Percentiles rank a stretch among this genome's conserved stretches.
Evolutionary conservation across 805 yeast species (phyloP).

Genomic region (Candida berthetii): DNA sequence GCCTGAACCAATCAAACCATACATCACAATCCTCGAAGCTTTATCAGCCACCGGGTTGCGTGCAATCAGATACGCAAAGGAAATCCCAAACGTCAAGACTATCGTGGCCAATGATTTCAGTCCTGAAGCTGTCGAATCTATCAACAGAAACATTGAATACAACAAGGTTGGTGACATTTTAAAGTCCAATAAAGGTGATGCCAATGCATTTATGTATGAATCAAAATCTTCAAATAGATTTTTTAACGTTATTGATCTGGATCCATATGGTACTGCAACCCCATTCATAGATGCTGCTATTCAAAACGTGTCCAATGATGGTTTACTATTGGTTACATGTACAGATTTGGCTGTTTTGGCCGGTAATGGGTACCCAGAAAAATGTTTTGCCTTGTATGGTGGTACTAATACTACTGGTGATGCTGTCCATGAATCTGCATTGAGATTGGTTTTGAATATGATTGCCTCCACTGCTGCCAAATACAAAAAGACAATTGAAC

Average conservation of each 20-base stretch:
- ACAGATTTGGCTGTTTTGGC: slow-evolving; percentile 95
- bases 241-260: slow-evolving; percentile 87
- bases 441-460: slow-evolving; percentile 73
- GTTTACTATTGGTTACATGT: slow-evolving; percentile 84
- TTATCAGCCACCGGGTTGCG: slow-evolving; percentile 93
- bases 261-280: slow-evolving; percentile 96
- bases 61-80: slow-evolving; percentile 90
- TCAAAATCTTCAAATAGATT: slow-evolving; percentile 31
- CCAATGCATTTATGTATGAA: slow-evolving; percentile 73
- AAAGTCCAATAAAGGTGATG: slow-evolving; percentile 75
- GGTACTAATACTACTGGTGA: slow-evolving; percentile 85
- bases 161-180: slow-evolving; percentile 58
- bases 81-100: slow-evolving; percentile 66
- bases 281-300: slow-evolving; percentile 93
- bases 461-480: slow-evolving; percentile 83
- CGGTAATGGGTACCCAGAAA: slow-evolving; percentile 94
- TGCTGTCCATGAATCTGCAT: slow-evolving; percentile 88
- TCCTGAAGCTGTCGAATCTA: slow-evolving; percentile 79
- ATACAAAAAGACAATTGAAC: slow-evolving; percentile 83
- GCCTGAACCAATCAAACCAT: slow-evolving; percentile 20
- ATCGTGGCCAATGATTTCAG: slow-evolving; percentile 89
- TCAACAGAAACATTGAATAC: slow-evolving; percentile 61
- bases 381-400: slow-evolving; percentile 91
- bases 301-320: slow-evolving; percentile 78
- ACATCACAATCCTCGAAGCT: slow-evolving; percentile 77